These are phyloP conservation scores for Trichoderma sp. DNA, from an alignment of 2,329 filamentous ascomycete species.

Conservation along the genomic window DNA sequence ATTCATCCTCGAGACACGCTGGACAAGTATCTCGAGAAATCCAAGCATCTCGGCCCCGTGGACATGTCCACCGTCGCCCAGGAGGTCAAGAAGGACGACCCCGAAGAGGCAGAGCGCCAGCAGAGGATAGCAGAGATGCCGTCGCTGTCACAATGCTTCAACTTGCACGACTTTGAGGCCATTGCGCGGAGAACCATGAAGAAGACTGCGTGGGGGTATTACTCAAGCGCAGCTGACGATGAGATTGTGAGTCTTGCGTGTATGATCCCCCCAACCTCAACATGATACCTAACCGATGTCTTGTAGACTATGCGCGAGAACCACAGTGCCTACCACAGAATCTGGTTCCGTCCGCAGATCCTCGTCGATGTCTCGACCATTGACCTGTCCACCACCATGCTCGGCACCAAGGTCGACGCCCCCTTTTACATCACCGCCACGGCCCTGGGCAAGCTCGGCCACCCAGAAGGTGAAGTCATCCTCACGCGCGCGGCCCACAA, in stretches of 20 bases:
- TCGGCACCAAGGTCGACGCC: conserved; percentile 78
- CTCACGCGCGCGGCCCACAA: conserved; percentile 81
- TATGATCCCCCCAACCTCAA: not conserved
- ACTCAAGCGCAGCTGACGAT: conserved; percentile 77
- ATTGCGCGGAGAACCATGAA: conserved; percentile 92
- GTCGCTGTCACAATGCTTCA: conserved; percentile 83
- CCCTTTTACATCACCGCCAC: conserved; percentile 98
- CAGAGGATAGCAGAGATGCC: conserved; percentile 76
- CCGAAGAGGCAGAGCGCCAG: conserved; percentile 64
- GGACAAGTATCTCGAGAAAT: conserved; percentile 77
- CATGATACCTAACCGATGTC: not conserved
- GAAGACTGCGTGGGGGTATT: conserved; percentile 96
- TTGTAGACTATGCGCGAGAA: conserved; percentile 87
- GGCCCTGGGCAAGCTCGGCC: conserved; percentile 89
- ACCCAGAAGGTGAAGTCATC: conserved; percentile 91
- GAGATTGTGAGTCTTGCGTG: conserved; percentile 42
- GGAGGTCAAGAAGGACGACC: conserved; percentile 66
- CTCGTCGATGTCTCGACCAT: conserved; percentile 88
- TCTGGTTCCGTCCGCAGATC: conserved; percentile 90
- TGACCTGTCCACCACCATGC: conserved; percentile 89
- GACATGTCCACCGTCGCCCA: conserved; percentile 82
- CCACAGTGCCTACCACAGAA: conserved; percentile 92
- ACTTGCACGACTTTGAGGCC: conserved; percentile 92
- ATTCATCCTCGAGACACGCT: conserved; percentile 88
- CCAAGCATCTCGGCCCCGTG: conserved; percentile 86